phyloP scores from a whole-genome alignment of 805 yeast genomes.

The Metschnikowia orientalis region DNA sequence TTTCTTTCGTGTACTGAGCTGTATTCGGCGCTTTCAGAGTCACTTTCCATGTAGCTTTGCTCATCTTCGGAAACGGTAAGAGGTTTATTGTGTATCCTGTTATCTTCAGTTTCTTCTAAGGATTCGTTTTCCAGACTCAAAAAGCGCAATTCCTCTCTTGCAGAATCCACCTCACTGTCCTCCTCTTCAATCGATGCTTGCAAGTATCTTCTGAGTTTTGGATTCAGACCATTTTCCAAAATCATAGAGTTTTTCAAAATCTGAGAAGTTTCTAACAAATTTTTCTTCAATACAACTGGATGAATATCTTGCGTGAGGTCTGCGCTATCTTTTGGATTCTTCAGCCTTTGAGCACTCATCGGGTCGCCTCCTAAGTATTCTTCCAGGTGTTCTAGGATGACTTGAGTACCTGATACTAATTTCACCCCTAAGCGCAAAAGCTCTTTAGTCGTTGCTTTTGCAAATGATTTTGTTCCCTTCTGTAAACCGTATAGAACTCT shows the following conservation, averaged over 20 bases:
- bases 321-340: constrained; percentile 3
- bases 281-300: constrained; percentile 6
- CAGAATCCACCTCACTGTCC: constrained; percentile 18
- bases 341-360: constrained; percentile 39
- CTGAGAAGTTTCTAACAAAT: constrained; percentile 26
- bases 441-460: constrained; percentile 76
- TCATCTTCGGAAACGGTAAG: neutral
- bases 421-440: constrained; percentile 77
- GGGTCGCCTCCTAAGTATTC: constrained; percentile 75
- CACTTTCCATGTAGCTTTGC: too few species aligned
- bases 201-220: constrained; percentile 26
- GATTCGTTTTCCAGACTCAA: constrained; percentile 24
- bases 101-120: constrained; percentile 22
- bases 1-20: constrained; percentile 24
- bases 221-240: constrained; percentile 19
- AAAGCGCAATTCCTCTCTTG: constrained; percentile 4
- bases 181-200: constrained; percentile 30
- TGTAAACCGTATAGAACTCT: constrained; percentile 64
- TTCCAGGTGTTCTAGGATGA: constrained; percentile 73
- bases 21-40: constrained; percentile 22
- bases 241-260: constrained; percentile 21
- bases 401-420: constrained; percentile 84
- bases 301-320: constrained; percentile 1
- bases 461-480: constrained; percentile 69
- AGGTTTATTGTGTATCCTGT: too few species aligned